Evolutionary conservation across 257 asterid genomes (phyloP).

Genomic region (Salvia miltiorrhiza): DNA sequence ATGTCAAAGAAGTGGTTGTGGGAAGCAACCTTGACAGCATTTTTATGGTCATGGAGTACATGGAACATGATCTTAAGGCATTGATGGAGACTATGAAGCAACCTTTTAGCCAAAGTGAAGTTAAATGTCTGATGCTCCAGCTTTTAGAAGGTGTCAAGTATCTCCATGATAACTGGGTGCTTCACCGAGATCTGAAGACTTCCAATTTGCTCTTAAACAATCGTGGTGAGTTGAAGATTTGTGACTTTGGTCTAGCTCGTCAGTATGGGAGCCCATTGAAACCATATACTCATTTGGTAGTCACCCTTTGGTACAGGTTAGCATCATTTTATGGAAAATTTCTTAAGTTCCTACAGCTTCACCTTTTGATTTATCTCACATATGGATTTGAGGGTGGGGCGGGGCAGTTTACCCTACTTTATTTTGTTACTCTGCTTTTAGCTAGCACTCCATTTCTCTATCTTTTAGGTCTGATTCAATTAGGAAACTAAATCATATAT

Average conservation of each 20-base stretch:
- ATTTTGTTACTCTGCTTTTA: background rate
- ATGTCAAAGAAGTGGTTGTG: constrained; percentile 93
- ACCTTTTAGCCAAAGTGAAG: constrained; percentile 91
- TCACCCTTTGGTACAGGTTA: constrained; percentile 97
- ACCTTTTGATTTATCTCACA: background rate
- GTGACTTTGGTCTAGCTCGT: constrained; percentile 95
- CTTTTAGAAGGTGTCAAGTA: constrained; percentile 76
- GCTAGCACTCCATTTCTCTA: background rate
- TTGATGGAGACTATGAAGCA: constrained; percentile 87
- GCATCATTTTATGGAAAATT: constrained; percentile 18
- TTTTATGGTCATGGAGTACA: constrained; percentile 97
- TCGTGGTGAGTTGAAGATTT: constrained; percentile 84
- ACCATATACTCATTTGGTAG: constrained; percentile 91
- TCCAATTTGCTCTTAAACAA: constrained; percentile 83
- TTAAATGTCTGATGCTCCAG: constrained; percentile 92
- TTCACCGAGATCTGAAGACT: constrained; percentile 87
- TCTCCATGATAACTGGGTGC: constrained; percentile 96
- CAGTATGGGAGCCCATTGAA: constrained; percentile 92
- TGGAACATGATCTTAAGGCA: constrained; percentile 95
- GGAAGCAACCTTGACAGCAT: constrained; percentile 85
- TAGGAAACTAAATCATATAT: constrained; percentile 11
- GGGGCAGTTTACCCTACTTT: background rate
- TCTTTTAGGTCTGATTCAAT: background rate
- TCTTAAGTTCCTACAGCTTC: background rate
- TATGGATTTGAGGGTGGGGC: background rate